phyloP scores from a whole-genome alignment of 345 rosid species.

The Trapa incisa region DNA sequence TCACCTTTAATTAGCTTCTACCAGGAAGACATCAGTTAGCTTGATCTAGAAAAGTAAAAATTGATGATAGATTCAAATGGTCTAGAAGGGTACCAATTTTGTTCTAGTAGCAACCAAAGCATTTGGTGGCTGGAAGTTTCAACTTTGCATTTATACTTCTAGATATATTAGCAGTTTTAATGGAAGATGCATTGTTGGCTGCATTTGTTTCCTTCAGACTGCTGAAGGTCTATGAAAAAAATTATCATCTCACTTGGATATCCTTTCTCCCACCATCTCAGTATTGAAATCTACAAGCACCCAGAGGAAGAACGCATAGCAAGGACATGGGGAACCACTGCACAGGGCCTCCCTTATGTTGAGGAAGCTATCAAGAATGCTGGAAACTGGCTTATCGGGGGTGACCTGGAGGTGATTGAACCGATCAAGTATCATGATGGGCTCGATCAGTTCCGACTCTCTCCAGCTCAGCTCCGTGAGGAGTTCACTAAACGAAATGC shows the following conservation, averaged over 20 bases:
- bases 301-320: constrained; percentile 96
- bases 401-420: constrained; percentile 82
- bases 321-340: constrained; percentile 94
- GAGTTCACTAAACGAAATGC: constrained; percentile 77
- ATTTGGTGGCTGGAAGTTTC: too few species aligned
- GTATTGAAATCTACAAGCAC: constrained; percentile 93
- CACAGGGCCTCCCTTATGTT: constrained; percentile 81
- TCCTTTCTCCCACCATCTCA: constrained; percentile 17
- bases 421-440: constrained; percentile 84
- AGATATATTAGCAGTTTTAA: too few species aligned
- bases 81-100: too few species aligned
- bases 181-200: too few species aligned
- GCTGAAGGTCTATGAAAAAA: too few species aligned
- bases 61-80: too few species aligned
- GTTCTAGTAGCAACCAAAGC: too few species aligned
- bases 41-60: too few species aligned
- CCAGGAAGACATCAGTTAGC: too few species aligned
- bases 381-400: constrained; percentile 93
- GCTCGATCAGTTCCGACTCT: constrained; percentile 79
- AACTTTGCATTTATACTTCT: too few species aligned
- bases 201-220: too few species aligned
- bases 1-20: too few species aligned
- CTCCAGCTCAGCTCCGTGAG: constrained; percentile 69
- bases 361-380: constrained; percentile 60
- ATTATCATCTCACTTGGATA: background rate